phyloP scores from a whole-genome alignment of 148 eudicot species.

The Rhododendron griersonianum region DNA sequence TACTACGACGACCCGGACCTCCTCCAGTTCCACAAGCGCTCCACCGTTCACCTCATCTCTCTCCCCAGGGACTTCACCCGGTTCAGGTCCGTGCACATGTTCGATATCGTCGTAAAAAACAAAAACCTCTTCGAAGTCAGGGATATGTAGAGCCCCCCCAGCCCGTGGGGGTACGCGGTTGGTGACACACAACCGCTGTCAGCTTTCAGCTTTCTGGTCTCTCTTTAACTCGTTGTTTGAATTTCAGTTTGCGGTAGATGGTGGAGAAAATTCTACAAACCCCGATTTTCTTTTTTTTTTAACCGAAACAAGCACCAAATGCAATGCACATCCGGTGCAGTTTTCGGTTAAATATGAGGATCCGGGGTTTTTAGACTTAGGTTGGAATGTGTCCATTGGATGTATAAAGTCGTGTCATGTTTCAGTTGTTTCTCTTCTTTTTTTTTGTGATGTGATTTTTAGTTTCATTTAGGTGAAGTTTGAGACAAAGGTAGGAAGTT shows the following conservation, averaged over 20 bases:
- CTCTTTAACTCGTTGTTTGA: neutral
- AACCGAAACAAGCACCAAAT: neutral
- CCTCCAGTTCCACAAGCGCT: constrained; percentile 74
- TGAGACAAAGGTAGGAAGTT: neutral
- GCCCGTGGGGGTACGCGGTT: no score
- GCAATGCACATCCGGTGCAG: neutral
- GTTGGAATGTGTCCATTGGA: neutral
- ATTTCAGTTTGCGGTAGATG: neutral
- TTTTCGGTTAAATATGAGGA: neutral
- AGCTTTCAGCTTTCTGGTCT: neutral
- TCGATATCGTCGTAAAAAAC: constrained; percentile 85
- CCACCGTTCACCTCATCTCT: constrained; percentile 78
- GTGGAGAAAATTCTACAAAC: neutral
- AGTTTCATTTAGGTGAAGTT: neutral
- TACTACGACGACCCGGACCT: constrained; percentile 66
- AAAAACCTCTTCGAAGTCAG: constrained; percentile 75
- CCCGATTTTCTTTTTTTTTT: neutral
- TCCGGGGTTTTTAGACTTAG: neutral
- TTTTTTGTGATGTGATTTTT: neutral
- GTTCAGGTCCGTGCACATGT: constrained; percentile 92
- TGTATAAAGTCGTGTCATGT: neutral
- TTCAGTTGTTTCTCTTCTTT: neutral
- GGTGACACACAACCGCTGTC: neutral
- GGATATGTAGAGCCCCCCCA: constrained; percentile 26
- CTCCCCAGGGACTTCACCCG: constrained; percentile 67